phyloP scores from a whole-genome alignment of 2,329 filamentous ascomycete genomes.

The Monilinia fructigena region DNA sequence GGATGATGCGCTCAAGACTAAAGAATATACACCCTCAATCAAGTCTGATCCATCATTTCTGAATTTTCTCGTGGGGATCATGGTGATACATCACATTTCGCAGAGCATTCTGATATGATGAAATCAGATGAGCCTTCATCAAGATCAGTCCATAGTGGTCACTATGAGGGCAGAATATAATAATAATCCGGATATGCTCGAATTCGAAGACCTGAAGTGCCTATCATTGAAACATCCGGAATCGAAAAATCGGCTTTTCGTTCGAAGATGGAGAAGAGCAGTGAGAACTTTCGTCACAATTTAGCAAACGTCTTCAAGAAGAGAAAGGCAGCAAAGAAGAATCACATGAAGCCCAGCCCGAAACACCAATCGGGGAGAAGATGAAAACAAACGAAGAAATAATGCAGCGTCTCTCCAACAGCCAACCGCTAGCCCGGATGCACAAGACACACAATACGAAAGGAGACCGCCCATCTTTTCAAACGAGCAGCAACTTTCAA shows the following conservation, averaged over 20 bases:
- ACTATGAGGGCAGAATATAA: not conserved
- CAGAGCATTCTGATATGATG: conserved; percentile 12
- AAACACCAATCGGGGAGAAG: conserved; percentile 7
- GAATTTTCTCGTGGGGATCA: not conserved
- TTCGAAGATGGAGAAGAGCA: conserved; percentile 20
- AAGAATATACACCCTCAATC: conserved; percentile 4
- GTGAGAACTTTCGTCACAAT: conserved; percentile 20
- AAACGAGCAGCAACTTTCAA: not conserved
- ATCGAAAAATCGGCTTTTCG: conserved; percentile 20
- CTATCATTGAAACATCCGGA: conserved; percentile 20
- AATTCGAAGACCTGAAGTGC: conserved; percentile 21
- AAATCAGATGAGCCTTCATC: conserved; percentile 7
- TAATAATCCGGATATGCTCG: conserved; percentile 11
- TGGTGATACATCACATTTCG: not conserved
- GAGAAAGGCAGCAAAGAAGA: conserved; percentile 19
- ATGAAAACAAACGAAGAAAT: conserved; percentile 15
- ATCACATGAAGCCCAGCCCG: not conserved
- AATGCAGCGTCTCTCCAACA: not conserved
- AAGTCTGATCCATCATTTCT: conserved; percentile 17
- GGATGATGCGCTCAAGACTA: conserved; percentile 16
- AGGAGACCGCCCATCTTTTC: not conserved
- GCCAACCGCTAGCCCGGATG: not conserved
- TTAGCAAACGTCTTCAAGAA: conserved; percentile 21
- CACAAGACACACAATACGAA: not conserved
- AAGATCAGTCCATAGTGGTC: conserved; percentile 5